Base-by-base conservation (phyloP, 2,329 filamentous ascomycete species). In the Paraphoma sp. region DNA sequence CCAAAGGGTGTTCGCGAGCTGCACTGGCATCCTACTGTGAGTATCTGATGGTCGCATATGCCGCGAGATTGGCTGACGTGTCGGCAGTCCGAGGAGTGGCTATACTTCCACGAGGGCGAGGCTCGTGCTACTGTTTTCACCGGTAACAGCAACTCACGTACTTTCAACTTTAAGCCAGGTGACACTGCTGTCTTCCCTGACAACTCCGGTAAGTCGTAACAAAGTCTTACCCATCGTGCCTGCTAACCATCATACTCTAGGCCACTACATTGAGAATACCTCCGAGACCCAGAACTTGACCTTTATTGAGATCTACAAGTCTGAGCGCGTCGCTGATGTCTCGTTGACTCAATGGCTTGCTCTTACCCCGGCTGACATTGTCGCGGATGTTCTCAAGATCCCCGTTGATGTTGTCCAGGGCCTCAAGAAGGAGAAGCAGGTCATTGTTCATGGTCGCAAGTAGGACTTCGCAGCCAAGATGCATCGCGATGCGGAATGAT, bases 281-380 rank as follows among this genome's bases (percentile, higher is more conserved):
- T 88, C 85, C 0, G 78, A 86, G 1, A 85, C 82, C 0, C 85
- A 89, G 57, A 85, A 88, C 48, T 78, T 91, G 3, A 80, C 87
- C 4, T 90, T 86, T 84, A 84, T 90, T 30, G 88, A 90, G 70
- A 83, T 90, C 16, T 90, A 89, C 79, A 89, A 88, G 76, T 85
- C 83, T 42, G 86, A 90, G 59, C 82, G 84, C 2, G 86, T 90
- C 1, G 85, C 84, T 0, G 88, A 91, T 67, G 87, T 91, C 59
- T 83, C 85, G 0, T 72, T 90, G 43, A 86, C 84, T 0, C 88
- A 91, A 71, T 91, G 88, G 88, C 78, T 91, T 40, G 88, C 87
- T 1, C 76, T 90, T 48, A 90, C 88, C 0, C 88, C 88, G 0
- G 78, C 84, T 0, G 83, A 87, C 46, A 81, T 89, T 48, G 86